Percentiles rank a stretch among this genome's conserved stretches.
phyloP scores from a whole-genome alignment of 768 basidiomycete species.

The Terana coerulea region DNA sequence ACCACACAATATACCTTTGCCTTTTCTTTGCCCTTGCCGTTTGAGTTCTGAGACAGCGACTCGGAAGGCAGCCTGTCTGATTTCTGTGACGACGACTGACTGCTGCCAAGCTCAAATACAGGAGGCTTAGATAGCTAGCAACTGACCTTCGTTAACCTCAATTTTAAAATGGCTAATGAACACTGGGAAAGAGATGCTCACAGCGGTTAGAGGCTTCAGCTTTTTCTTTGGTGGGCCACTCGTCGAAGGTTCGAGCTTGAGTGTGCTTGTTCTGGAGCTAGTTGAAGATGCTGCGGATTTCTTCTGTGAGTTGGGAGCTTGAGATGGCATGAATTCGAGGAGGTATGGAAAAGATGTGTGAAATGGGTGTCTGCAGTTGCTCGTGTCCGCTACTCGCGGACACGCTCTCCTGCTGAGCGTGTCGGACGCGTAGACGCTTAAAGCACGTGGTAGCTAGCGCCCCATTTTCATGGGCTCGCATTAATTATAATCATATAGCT shows the following conservation, averaged over 20 bases:
- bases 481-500: too few relatives aligned
- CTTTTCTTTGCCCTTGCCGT: constrained; percentile 24
- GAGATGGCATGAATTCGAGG: constrained; percentile 5
- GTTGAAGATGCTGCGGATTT: not conserved
- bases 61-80: not conserved
- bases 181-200: constrained; percentile 8
- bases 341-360: not conserved
- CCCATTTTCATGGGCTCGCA: too few relatives aligned
- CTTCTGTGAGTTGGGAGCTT: not conserved
- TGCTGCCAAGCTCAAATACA: constrained; percentile 16
- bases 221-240: constrained; percentile 21
- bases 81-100: constrained; percentile 9
- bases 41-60: constrained; percentile 1
- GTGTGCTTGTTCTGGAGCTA: constrained; percentile 8
- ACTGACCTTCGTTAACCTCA: constrained; percentile 12
- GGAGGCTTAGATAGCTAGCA: constrained; percentile 19
- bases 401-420: too few relatives aligned
- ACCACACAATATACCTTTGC: constrained; percentile 1
- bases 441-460: too few relatives aligned
- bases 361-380: too few relatives aligned
- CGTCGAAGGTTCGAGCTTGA: not conserved
- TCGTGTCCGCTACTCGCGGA: too few relatives aligned
- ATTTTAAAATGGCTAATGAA: too few relatives aligned
- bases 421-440: too few relatives aligned
- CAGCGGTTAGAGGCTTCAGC: constrained; percentile 19